Conservation (phyloP, 352 stramenopile genomes). For the Phytophthora europaea region DNA sequence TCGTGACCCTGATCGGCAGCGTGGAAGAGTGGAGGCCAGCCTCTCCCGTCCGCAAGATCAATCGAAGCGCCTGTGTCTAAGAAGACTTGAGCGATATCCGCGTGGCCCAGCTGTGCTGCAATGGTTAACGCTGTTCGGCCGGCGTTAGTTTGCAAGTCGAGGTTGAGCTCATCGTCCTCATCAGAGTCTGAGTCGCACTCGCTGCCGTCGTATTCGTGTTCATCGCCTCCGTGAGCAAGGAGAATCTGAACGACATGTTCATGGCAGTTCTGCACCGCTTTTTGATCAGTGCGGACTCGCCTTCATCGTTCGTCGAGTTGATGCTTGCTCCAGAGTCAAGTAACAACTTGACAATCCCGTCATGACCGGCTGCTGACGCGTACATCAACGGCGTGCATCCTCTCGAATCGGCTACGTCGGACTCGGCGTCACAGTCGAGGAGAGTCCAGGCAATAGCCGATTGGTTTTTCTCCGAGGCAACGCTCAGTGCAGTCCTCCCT, state of each 20-base stretch:
- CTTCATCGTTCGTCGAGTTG: conserved; percentile 5
- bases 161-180: not conserved
- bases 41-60: not conserved
- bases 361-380: not conserved
- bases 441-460: not conserved
- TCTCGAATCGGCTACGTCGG: not conserved
- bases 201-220: not conserved
- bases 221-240: not conserved
- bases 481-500: not conserved
- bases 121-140: not conserved
- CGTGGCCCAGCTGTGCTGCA: not conserved
- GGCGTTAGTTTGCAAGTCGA: not conserved
- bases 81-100: not conserved
- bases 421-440: not conserved
- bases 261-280: not conserved
- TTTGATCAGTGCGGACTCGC: conserved; percentile 2
- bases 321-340: not conserved
- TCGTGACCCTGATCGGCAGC: conserved; percentile 4
- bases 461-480: not conserved
- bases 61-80: not conserved
- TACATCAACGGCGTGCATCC: conserved; percentile 2
- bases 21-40: conserved; percentile 4
- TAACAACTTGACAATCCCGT: not conserved
- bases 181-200: not conserved
- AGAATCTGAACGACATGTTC: not conserved